Evolutionary conservation across 169 alveolate genomes (phyloP), one percentile per base, ranked within the genome.

Genomic region (Amoebophrya sp.): DNA sequence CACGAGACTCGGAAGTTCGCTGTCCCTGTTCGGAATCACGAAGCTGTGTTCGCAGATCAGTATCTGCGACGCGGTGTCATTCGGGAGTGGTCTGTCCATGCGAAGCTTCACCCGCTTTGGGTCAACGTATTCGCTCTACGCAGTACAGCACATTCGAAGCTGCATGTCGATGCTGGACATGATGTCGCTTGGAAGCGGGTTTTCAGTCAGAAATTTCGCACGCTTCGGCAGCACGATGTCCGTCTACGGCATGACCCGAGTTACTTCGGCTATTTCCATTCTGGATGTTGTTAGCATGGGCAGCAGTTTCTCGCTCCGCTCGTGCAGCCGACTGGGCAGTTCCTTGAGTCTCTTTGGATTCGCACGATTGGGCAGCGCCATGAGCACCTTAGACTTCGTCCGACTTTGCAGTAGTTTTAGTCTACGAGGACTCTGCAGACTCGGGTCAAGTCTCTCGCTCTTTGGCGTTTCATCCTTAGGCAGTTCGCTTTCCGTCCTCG

Each of bases 61-160:
- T 0, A 40, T 89, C 36, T 89, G 39, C 2, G 54, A 40, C 41
- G 38, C n/a, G 65, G 18, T 24, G 6, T n/a, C 10, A 0, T 26
- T 38, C 47, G 91, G 91, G 65, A n/a, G 53, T 23, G 24, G 53
- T 0, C 91, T 89, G 76, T 89, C 91, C 40, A 38, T 89, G 91
- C 41, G 91, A n/a, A 39, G 76, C 33, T 89, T 39, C 65, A 18
- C 36, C 36, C 3, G 65, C 40, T 33, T 89, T 24, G 91, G 91
- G 36, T 39, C 76, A 6, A 18, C 65, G 26, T 26, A 40, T 0
- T n/a, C 53, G 36, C 77, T 89, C 1, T 10, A n/a, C 53, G n/a
- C 91, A 0, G 36, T n/a, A 26, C n/a, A n/a, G 39, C 91, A 41
- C 23, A n/a, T 40, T 76, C 14, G 40, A 76, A 18, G 77, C n/a